Base-by-base conservation (phyloP, 805 yeast species). In the Candida michaelii region DNA sequence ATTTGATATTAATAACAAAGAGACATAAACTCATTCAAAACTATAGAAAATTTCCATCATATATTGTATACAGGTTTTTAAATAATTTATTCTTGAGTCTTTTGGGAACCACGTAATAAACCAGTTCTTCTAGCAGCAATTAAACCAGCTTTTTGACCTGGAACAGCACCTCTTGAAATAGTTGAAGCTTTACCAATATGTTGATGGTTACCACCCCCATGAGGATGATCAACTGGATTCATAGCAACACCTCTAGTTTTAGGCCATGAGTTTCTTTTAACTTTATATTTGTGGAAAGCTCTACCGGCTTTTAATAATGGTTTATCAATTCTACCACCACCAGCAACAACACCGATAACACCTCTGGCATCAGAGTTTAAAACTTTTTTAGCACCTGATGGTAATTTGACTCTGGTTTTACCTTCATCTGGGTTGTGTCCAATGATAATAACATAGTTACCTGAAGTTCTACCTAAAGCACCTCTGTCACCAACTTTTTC, bases 211-310 rank as follows among this genome's bases (percentile, higher is more conserved):
- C 99, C 99, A 91, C 99, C 98, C 88, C 99, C 99, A 77, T 91
- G 99, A 75, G 99, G 99, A 83, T 91, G 99, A 76, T 91, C 99
- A 75, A 91, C 99, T 76, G 98, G 98, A 82, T 91, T 91, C 99
- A 93, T 91, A 74, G 99, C 99, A 73, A 91, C 98, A 91, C 98
- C 99, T 83, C 98, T 89, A 71, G 98, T 93, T 87, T 89, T 90
- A 79, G 99, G 99, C 98, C 98, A 93, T 59, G 96, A 89, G 96
- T 93, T 89, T 82, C 98, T 84, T 95, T 93, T 93, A 68, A 90
- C 96, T 79, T 77, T 90, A 93, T 85, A 90, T 83, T 91, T 91
- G 90, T 91, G 97, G 96, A 84, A 91, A 59, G 99, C 99, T 82
- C 96, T 89, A 81, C 98, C 98, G 71, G 99, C 99, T 88, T 91